phyloP scores from a whole-genome alignment of 768 basidiomycete genomes.

The Pleurotus cornucopiae region DNA sequence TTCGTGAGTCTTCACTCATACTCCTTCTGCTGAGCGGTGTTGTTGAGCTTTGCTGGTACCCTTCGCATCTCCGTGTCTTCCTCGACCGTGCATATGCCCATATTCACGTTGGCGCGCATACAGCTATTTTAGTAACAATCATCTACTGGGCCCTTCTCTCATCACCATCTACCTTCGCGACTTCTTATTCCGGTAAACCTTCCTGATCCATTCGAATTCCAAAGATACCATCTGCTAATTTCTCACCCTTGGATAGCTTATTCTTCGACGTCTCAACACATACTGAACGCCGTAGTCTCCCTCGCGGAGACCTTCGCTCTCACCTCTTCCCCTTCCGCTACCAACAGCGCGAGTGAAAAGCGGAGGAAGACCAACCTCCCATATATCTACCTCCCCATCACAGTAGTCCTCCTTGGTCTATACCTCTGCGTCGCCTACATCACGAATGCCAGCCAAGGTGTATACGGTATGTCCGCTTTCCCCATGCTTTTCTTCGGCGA shows the following conservation, averaged over 20 bases:
- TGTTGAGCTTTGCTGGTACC: background rate
- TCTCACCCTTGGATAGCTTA: constrained; percentile 5
- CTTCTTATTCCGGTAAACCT: constrained; percentile 33
- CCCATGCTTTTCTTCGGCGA: background rate
- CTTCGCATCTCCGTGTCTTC: background rate
- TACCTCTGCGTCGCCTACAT: constrained; percentile 73
- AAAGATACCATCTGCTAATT: background rate
- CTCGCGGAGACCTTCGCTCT: constrained; percentile 50
- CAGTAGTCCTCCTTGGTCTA: constrained; percentile 43
- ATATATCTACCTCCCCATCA: constrained; percentile 45
- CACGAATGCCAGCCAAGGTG: constrained; percentile 52
- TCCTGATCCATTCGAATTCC: background rate
- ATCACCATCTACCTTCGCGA: constrained; percentile 33
- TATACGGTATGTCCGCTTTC: constrained; percentile 50
- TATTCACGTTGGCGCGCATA: background rate
- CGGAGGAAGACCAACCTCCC: constrained; percentile 21
- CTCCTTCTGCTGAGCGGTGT: background rate
- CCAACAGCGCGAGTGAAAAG: too few species aligned
- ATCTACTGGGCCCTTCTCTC: constrained; percentile 61
- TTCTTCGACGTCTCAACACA: constrained; percentile 48
- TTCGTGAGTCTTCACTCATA: constrained; percentile 40
- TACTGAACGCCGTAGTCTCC: constrained; percentile 52
- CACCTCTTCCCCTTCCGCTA: constrained; percentile 41
- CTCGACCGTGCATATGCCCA: too few species aligned
- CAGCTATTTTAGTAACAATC: constrained; percentile 61